Base-by-base conservation (phyloP, 129 eudicot species). In the Lonicera japonica region DNA sequence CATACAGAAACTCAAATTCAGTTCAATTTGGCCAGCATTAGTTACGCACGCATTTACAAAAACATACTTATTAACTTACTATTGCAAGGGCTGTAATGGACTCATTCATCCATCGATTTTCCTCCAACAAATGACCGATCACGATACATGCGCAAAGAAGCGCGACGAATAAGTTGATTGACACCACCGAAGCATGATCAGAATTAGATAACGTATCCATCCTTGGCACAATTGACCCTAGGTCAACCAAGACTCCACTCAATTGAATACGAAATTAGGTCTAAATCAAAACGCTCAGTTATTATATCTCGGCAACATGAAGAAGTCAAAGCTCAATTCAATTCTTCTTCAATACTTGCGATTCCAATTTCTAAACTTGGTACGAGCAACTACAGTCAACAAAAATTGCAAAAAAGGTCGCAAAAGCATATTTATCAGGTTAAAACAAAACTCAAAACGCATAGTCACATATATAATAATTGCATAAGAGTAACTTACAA, bases 31-130 rank as follows among this genome's bases (percentile, higher is more conserved):
- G 50, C 23, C 40, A 34, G 36, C 21, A 41, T 45, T 29, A 47
- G 15, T 18, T 23, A 20, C 62, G 57, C 53, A 48, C 4, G 11
- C 55, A 19, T 29, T 29, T 17, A 53, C 21, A 5, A 6, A 56
- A 9, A 14, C 41, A 22, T 17, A n/a, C 5, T 38, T 4, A 38
- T 4, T 38, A 38, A 67, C 97, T 86, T 73, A 90, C 97, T 21
- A 90, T 83, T 10, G 71, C 63, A 68, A 90, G 95, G 8, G 97
- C 95, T 12, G 97, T 90, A 51, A 90, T 90, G 56, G 97, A 90
- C 72, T 90, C 97, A 54, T 90, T 90, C 86, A 90, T 90, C 97
- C 97, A 90, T 17, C 97, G 74, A 64, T 70, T 78, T 70, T 90
- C 97, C 77, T 90, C 97, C 78, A 90, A 67, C 21, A 90, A 73